Base-by-base conservation (phyloP, 306 rosid species). In the Amphicarpaea edgeworthii region DNA sequence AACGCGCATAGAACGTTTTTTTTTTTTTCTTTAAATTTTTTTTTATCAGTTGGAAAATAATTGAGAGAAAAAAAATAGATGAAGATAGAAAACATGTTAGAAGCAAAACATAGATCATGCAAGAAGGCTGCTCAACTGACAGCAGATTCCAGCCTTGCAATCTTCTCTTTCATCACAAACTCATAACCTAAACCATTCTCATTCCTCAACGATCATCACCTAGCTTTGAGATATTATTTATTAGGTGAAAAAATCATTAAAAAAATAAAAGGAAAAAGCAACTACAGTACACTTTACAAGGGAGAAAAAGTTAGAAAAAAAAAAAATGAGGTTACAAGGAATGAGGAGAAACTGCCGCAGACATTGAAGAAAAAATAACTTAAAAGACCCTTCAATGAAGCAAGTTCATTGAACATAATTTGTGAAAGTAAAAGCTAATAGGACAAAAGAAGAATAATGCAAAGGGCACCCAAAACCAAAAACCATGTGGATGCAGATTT, bases 121-220 rank as follows among this genome's bases (percentile, higher is more conserved):
- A 92, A 88, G 93, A 96, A 90, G 82, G 84, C 98, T 89, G 98
- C 89, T 82, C 82, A 84, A 89, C 93, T 86, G 92, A 96, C 99
- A 96, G 65, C 85, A 78, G 83, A 61, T 90, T 92, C 88, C 97
- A 96, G 98, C 99, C 99, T 96, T 82, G 93, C 93, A 86, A 38
- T 75, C 77, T 75, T 73, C 83, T 79, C 74, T 71, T 82, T 83
- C 87, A 65, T 55, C 87, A 72, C 65, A 70, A 74, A 84, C 85
- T 78, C 43, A 73, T 80, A 85, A 87, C 93, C 90, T 83, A 89
- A 85, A 73, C 86, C 79, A 60, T 76, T 59, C 79, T 53, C 68
- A 57, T 76, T 79, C 84, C 77, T 70, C 84, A 84, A 83, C 86
- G 70, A 88, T 87, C 88, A 80, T 72, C 79, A 66, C 83, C 87